Base-by-base conservation (phyloP, 2,329 filamentous ascomycete genomes). In the Fusarium dimerum region DNA sequence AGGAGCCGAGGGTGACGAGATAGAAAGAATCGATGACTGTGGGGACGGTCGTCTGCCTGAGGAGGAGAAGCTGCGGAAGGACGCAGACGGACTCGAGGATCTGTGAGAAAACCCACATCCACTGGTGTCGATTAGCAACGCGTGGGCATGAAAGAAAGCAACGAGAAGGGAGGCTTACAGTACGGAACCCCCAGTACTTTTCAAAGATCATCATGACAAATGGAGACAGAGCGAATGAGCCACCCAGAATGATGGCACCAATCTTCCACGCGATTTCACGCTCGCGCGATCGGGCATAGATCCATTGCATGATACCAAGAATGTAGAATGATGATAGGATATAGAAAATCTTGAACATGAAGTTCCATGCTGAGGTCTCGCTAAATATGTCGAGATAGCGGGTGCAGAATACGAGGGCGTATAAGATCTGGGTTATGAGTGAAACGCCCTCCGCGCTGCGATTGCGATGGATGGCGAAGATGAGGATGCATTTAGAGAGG, bases 1-100 rank as follows among this genome's bases (percentile, higher is more conserved):
- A 97, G 12, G 87, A 87, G 36, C 92, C 93, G 2, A 97, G 83
- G 1, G 91, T 86, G 45, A 94, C 78, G 50, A 97, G 88, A 73
- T 97, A 97, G 75, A 89, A 96, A n/a, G 90, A 96, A 71, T 96
- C 90, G 73, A 97, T 92, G 43, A 97, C 93, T 45, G 93, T 97
- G 0, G 93, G 93, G 0, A 97, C 91, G 26, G 87, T 92, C n/a
- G 93, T 97, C 72, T 97, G 92, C 54, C 93, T 89, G 13, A 97
- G 84, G 41, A 97, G 86, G 6, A 97, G 83, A 1, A 97, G 86
- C 71, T 97, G 93, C 0, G 93, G 93, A 17, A 97, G 85, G 34
- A 97, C 85, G 71, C 89, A 94, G 55, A 95, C 84, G 34, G 91
- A 93, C 74, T 97, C 93, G 66, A 97, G 87, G 61, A 96, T 88